Base-by-base conservation (phyloP, 257 asterid genomes). In the Anisodus tanguticus region DNA sequence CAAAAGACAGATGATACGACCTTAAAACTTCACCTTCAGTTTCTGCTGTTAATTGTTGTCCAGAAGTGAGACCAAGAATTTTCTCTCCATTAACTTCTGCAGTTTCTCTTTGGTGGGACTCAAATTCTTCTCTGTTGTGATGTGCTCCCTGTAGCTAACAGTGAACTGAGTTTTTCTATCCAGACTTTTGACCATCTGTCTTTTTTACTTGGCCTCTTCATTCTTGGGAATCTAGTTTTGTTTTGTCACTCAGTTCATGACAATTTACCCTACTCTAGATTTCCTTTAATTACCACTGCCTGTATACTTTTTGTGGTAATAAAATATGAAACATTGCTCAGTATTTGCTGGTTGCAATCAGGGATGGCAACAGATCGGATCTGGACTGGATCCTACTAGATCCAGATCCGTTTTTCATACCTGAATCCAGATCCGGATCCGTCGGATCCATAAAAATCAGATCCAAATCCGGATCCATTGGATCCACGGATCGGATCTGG, bases 61-160 rank as follows among this genome's bases (percentile, higher is more conserved):
- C 31, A 26, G 64, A 76, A 53, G 47, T n/a, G 81, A 53, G 19
- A 76, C 8, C 81, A 76, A 22, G 64, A 76, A 8, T 53, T 76
- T 35, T 54, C 37, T 71, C 9, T 71, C 57, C 79, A 71, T 71
- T 76, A 51, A 76, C 64, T 76, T 76, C 9, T 76, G 81, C 81
- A 3, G 53, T 51, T 51, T 76, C 59, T 51, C 63, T 76, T 76
- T 76, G 63, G 63, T 53, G 63, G 26, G 81, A 77, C 47, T 51
- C 63, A 76, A 39, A 8, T 13, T 76, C 59, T 53, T 76, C 26
- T 74, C 80, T 74, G 60, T 11, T 47, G 19, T 19, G 80, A 47
- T 19, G 16, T 74, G 43, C 43, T 49, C 62, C 80, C 22, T 74
- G 41, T 74, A 49, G 11, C 19, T 74, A 43, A 49, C 2, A 60